Percentiles rank a stretch among this genome's conserved stretches.
These are phyloP conservation scores for Aureobasidium musti DNA, from an alignment of 2,329 filamentous ascomycete species.

Conservation along the genomic window DNA sequence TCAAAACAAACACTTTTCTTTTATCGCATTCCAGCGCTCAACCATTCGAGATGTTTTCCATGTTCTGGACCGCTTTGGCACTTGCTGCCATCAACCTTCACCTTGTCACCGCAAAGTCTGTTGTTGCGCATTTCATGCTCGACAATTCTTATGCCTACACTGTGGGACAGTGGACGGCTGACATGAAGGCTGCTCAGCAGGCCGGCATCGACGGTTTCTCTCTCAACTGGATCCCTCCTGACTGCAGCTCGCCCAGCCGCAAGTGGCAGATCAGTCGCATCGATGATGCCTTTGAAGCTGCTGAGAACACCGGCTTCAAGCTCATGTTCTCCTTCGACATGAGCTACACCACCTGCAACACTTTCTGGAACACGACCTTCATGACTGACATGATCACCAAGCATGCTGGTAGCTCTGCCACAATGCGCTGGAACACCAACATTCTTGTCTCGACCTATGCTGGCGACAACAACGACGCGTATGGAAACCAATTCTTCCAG, in stretches of 20 bases:
- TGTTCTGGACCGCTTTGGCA: constrained; percentile 9
- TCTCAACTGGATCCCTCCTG: constrained; percentile 44
- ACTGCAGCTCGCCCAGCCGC: constrained; percentile 38
- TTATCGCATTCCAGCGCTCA: background rate
- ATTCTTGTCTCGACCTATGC: constrained; percentile 44
- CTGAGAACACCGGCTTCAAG: constrained; percentile 41
- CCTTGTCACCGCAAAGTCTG: constrained; percentile 37
- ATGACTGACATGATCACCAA: constrained; percentile 42
- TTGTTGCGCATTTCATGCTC: constrained; percentile 45
- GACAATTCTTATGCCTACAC: constrained; percentile 43
- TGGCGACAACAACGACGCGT: constrained; percentile 40
- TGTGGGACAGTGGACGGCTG: constrained; percentile 40
- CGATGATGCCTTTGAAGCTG: constrained; percentile 43
- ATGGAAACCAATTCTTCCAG: constrained; percentile 44
- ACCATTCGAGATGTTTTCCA: constrained; percentile 9
- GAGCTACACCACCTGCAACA: constrained; percentile 41
- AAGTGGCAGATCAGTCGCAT: constrained; percentile 42
- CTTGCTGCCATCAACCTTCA: constrained; percentile 35
- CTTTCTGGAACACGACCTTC: constrained; percentile 44
- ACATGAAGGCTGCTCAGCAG: constrained; percentile 41
- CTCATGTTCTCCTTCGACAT: constrained; percentile 46
- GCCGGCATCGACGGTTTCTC: constrained; percentile 44
- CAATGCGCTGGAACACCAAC: constrained; percentile 44
- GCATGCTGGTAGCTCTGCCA: constrained; percentile 40
- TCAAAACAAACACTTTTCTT: background rate